phyloP scores from a whole-genome alignment of 805 yeast genomes.

The Candida yuanshanica region DNA sequence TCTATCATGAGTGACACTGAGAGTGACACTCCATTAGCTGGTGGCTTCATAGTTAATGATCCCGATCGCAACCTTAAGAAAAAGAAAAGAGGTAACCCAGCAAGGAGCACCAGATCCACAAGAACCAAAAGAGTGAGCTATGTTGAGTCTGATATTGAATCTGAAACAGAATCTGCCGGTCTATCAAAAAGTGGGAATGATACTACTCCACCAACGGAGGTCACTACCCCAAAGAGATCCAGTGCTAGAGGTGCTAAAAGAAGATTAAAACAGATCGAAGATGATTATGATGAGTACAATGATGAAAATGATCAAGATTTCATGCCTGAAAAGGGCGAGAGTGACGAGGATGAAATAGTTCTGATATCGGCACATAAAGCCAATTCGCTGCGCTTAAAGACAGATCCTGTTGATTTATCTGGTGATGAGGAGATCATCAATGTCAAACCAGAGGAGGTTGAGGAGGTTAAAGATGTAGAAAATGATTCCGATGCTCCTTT shows the following conservation, averaged over 20 bases:
- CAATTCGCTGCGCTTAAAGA: slow-evolving; percentile 7
- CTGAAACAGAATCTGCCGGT: slow-evolving; percentile 6
- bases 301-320: slow-evolving; percentile 24
- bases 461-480: slow-evolving; percentile 15
- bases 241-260: slow-evolving; percentile 24
- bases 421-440: slow-evolving; percentile 6
- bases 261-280: slow-evolving; percentile 21
- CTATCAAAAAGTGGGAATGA: slow-evolving; percentile 1
- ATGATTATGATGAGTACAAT: slow-evolving; percentile 30
- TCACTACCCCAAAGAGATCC: slow-evolving; percentile 9
- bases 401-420: slow-evolving; percentile 15
- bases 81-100: background rate
- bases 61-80: slow-evolving; percentile 17
- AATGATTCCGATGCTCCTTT: slow-evolving; percentile 26
- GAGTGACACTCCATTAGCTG: slow-evolving; percentile 20
- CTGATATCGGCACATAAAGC: slow-evolving; percentile 4
- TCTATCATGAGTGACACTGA: slow-evolving; percentile 10
- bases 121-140: slow-evolving; percentile 1
- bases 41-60: slow-evolving; percentile 24
- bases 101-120: background rate
- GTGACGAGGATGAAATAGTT: slow-evolving; percentile 24
- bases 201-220: slow-evolving; percentile 7
- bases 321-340: slow-evolving; percentile 9
- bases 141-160: slow-evolving; percentile 6
- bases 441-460: slow-evolving; percentile 4